A percentile compares a stretch with the other conserved stretches of the same genome.
These are phyloP conservation scores for Neoboletus brunneissimus DNA, from an alignment of 768 basidiomycete genomes.

Conservation along the genomic window DNA sequence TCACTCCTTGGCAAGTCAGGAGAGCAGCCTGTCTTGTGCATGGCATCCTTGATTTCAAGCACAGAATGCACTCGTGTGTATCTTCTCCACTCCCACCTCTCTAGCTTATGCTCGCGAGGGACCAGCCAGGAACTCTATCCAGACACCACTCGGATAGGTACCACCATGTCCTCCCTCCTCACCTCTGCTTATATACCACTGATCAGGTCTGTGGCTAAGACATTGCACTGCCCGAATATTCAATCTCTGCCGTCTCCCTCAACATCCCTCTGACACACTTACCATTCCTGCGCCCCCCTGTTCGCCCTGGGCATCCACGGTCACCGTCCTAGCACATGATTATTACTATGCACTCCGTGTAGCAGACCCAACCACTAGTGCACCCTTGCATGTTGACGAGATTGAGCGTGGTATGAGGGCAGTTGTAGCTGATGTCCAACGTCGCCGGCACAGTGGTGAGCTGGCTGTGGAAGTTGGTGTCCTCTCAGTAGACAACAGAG, in stretches of 20 bases:
- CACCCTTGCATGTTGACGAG: slow-evolving; percentile 34
- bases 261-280: slow-evolving; percentile 59
- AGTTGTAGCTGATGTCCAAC: slow-evolving; percentile 56
- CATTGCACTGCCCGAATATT: slow-evolving; percentile 61
- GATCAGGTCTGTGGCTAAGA: slow-evolving; percentile 61
- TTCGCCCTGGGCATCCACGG: slow-evolving; percentile 42
- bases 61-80: slow-evolving; percentile 58
- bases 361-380: slow-evolving; percentile 33
- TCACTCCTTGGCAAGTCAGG: slow-evolving; percentile 82
- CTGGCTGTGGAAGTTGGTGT: slow-evolving; percentile 60
- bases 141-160: slow-evolving; percentile 71
- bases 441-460: slow-evolving; percentile 51
- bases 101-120: slow-evolving; percentile 6
- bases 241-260: slow-evolving; percentile 76
- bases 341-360: slow-evolving; percentile 79
- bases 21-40: slow-evolving; percentile 79
- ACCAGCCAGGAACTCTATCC: slow-evolving; percentile 66
- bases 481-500: slow-evolving; percentile 77
- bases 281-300: slow-evolving; percentile 42
- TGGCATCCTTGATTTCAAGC: slow-evolving; percentile 71
- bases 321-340: slow-evolving; percentile 71
- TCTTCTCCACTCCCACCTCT: background rate
- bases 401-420: slow-evolving; percentile 47
- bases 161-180: background rate
- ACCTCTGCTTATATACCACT: background rate